Conservation (phyloP, 768 basidiomycete species). For the Boletus sensibilis region DNA sequence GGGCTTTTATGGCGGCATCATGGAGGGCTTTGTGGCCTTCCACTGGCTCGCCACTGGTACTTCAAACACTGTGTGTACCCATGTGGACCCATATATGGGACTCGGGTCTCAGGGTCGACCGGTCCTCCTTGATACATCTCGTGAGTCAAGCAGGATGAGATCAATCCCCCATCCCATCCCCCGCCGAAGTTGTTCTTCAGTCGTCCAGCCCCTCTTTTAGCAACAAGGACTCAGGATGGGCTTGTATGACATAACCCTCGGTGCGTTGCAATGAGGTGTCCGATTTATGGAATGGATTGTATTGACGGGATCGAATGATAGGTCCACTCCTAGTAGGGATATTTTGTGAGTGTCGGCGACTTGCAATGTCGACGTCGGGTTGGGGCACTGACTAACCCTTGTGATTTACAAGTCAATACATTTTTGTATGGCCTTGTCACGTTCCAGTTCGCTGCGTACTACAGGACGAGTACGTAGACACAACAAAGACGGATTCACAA, state of each 20-base stretch:
- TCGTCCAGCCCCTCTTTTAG: not conserved
- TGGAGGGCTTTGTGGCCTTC: too few species aligned
- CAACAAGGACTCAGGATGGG: constrained; percentile 1
- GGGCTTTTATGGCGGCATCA: too few species aligned
- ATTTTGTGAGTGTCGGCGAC: constrained; percentile 15
- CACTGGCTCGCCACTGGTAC: too few species aligned
- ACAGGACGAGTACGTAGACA: constrained; percentile 18
- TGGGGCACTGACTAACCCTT: not conserved
- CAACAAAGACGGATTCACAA: not conserved
- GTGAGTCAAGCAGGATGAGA: too few species aligned
- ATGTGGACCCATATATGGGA: too few species aligned
- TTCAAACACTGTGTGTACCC: too few species aligned
- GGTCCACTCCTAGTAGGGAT: constrained; percentile 20
- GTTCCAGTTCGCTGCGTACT: constrained; percentile 42
- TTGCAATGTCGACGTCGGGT: not conserved
- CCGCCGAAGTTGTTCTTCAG: too few species aligned
- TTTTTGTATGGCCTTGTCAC: constrained; percentile 42
- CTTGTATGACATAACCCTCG: constrained; percentile 1
- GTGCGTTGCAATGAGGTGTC: not conserved
- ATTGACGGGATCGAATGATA: not conserved
- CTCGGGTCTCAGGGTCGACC: too few species aligned
- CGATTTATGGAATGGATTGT: not conserved
- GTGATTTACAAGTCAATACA: constrained; percentile 22
- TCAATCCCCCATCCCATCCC: too few species aligned
- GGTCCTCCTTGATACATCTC: too few species aligned